Evolutionary conservation across 495 filamentous ascomycete species (phyloP), one percentile per base, ranked within the genome.

Genomic region (Penicillium coprophilum): DNA sequence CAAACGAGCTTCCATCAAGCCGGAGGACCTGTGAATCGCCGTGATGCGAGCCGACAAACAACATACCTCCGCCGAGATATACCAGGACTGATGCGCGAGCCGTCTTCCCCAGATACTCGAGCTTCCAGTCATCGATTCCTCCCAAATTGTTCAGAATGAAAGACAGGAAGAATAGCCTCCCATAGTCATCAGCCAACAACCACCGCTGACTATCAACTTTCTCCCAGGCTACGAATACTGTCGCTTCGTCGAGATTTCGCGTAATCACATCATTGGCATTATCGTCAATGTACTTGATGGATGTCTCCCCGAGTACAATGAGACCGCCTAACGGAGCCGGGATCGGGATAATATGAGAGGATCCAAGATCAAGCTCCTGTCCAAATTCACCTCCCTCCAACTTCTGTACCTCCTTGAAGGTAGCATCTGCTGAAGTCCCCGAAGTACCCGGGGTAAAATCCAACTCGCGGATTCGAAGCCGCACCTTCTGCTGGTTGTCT

Each of bases 21-120:
- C 79, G 79, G 50, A 96, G 78, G 2, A 97, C 77, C 65, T 97
- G 92, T 0, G 90, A 95, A 67, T 99, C 90, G 11, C 92, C 92
- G 60, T 91, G 87, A 68, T 96, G 92, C 6, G 94, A 97, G 3
- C 89, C 95, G 30, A 97, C 82, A 68, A 92, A 99, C 8, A 96
- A 67, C 28, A 86, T 69, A 0, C 86, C 85, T 23, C 83, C 79
- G 19, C 86, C 89, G 27, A 97, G 78, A 68, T 95, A 91, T 6
- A 97, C 85, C 40, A 99, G 71, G 20, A 80, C 80, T 36, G 80
- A 87, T 3, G 94, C 87, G 56, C 89, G 81, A 19, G 91, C 87
- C 2, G 85, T 92, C 54, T 77, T 70, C 28, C 89, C 89, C 46
- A 93, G 71, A n/a, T 74, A 69, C 50, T 87, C 79, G 6, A 92